These are phyloP conservation scores for Lizonia empirigonia DNA, from an alignment of 2,329 filamentous ascomycete genomes.

Conservation along the genomic window DNA sequence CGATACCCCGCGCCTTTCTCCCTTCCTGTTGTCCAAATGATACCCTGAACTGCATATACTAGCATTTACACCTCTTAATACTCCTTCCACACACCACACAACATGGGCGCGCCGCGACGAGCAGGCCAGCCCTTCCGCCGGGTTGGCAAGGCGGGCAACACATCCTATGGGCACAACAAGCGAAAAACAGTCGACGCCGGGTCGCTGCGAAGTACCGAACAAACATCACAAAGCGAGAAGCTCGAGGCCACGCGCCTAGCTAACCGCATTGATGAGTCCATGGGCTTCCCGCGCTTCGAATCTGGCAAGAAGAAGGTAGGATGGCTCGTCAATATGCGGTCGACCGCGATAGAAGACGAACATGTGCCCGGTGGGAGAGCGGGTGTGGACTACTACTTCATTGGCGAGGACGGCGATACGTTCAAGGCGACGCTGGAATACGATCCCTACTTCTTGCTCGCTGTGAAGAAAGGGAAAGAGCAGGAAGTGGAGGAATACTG, in stretches of 20 bases:
- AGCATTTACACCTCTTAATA: constrained; percentile 30
- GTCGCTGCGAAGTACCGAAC: constrained; percentile 75
- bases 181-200: constrained; percentile 81
- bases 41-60: constrained; percentile 35
- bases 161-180: constrained; percentile 59
- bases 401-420: constrained; percentile 73
- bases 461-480: constrained; percentile 85
- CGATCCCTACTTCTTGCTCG: constrained; percentile 94
- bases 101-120: constrained; percentile 53
- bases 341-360: constrained; percentile 83
- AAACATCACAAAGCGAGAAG: constrained; percentile 90
- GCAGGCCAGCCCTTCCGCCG: constrained; percentile 50
- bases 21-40: constrained; percentile 35
- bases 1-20: constrained; percentile 24
- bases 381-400: constrained; percentile 95
- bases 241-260: constrained; percentile 83
- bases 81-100: constrained; percentile 26
- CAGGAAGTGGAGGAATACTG: constrained; percentile 96
- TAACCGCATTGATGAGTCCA: constrained; percentile 88
- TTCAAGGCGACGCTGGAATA: constrained; percentile 98
- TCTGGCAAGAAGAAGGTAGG: constrained; percentile 82
- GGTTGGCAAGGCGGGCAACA: constrained; percentile 49
- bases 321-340: constrained; percentile 95
- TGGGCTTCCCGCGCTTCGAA: constrained; percentile 93
- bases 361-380: constrained; percentile 83